phyloP scores from a whole-genome alignment of 106 monocot genomes.

The Hemerocallis citrina region DNA sequence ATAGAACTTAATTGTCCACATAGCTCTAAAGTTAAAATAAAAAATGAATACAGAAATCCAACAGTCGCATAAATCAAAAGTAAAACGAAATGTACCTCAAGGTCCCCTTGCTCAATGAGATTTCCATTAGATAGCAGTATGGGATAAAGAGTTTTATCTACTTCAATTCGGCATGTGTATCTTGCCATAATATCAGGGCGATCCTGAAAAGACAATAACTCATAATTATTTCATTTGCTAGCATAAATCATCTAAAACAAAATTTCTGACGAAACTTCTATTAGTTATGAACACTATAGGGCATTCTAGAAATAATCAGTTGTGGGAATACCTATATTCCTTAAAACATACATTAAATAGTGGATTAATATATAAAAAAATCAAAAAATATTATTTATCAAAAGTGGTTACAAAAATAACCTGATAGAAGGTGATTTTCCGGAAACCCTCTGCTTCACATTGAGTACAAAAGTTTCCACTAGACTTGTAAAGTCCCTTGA shows the following conservation, averaged over 20 bases:
- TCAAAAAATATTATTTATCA: no score
- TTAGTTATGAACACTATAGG: no score
- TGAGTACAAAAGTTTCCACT: conserved; percentile 91
- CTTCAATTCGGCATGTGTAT: conserved; percentile 93
- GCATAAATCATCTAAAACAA: no score
- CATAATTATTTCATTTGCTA: no score
- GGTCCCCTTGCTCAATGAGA: conserved; percentile 74
- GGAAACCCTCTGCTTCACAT: conserved; percentile 97
- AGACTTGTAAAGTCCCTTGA: conserved; percentile 86
- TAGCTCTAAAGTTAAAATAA: background rate
- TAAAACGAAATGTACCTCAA: conserved; percentile 41
- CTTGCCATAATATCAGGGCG: conserved; percentile 98
- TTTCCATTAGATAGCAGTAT: conserved; percentile 95
- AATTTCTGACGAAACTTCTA: no score
- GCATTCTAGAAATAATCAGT: no score
- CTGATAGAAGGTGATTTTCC: conserved; percentile 97
- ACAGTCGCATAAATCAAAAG: background rate
- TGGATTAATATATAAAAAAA: no score
- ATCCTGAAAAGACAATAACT: conserved; percentile 46
- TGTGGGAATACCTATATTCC: no score
- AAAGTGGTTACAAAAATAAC: conserved; percentile 19
- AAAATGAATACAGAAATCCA: background rate
- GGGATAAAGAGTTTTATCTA: conserved; percentile 81
- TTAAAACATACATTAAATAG: no score
- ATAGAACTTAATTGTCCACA: no score